These are phyloP conservation scores for Aspergillus calidoustus DNA, from an alignment of 2,329 filamentous ascomycete genomes.

Conservation along the genomic window DNA sequence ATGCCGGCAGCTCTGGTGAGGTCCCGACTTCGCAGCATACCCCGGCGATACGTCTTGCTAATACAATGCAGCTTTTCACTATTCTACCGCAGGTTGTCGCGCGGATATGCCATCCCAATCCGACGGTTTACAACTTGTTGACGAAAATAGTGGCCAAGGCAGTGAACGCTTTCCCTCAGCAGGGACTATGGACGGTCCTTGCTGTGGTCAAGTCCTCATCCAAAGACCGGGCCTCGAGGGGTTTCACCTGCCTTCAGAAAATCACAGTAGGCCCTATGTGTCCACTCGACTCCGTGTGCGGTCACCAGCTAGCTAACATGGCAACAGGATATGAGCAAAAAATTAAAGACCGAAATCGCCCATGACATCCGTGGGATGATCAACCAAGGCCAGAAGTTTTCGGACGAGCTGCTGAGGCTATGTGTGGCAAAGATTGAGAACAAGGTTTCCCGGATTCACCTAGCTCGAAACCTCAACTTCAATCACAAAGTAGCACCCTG, in stretches of 20 bases:
- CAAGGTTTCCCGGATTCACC: constrained; percentile 72
- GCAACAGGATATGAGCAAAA: constrained; percentile 56
- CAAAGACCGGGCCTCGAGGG: constrained; percentile 66
- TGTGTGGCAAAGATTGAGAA: constrained; percentile 79
- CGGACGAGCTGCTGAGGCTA: constrained; percentile 77
- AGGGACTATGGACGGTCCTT: constrained; percentile 88
- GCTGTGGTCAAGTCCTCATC: constrained; percentile 83
- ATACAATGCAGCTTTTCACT: constrained; percentile 51
- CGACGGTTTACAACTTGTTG: constrained; percentile 75
- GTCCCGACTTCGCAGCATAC: neutral
- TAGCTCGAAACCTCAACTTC: constrained; percentile 79
- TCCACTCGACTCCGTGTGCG: neutral
- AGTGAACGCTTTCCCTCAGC: constrained; percentile 83
- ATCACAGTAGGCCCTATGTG: constrained; percentile 39
- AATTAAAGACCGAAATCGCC: constrained; percentile 44
- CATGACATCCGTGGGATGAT: constrained; percentile 74
- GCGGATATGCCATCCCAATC: constrained; percentile 87
- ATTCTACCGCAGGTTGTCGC: constrained; percentile 91
- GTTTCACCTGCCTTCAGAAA: constrained; percentile 49
- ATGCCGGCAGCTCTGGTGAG: constrained; percentile 52
- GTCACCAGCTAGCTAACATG: constrained; percentile 25
- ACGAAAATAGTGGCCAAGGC: constrained; percentile 83
- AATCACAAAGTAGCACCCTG: constrained; percentile 82
- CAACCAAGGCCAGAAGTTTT: constrained; percentile 77
- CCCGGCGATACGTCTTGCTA: constrained; percentile 23